phyloP scores from a whole-genome alignment of 805 yeast species.

The Schizosaccharomyces osmophilus region DNA sequence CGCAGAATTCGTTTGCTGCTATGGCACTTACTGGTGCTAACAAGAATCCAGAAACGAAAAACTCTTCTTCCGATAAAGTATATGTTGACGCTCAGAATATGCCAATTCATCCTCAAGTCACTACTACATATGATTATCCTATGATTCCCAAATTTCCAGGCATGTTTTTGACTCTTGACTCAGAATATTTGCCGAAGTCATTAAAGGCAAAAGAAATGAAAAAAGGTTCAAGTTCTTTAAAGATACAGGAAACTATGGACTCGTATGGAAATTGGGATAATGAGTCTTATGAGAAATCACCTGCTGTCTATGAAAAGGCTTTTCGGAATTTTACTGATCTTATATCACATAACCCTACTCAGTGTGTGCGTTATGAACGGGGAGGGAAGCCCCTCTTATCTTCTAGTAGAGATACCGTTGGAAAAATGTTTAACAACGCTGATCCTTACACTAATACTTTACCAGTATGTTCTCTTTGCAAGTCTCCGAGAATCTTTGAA shows the following conservation, averaged over 20 bases:
- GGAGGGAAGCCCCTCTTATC: conserved; percentile 60
- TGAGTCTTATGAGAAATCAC: conserved; percentile 7
- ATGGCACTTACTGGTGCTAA: no score
- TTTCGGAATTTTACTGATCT: conserved; percentile 58
- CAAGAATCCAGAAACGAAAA: no score
- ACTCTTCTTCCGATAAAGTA: no score
- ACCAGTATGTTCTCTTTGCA: conserved; percentile 43
- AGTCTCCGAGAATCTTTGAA: conserved; percentile 33
- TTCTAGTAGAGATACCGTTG: conserved; percentile 32
- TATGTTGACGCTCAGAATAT: neutral
- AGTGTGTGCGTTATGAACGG: conserved; percentile 63
- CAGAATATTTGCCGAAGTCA: neutral
- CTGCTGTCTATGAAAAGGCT: conserved; percentile 31
- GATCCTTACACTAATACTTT: conserved; percentile 12
- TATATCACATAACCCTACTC: conserved; percentile 62
- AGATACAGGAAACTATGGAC: neutral
- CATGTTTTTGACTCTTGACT: neutral
- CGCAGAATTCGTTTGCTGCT: no score
- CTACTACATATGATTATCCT: neutral
- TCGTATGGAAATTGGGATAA: conserved; percentile 7
- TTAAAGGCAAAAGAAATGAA: neutral
- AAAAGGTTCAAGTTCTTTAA: neutral
- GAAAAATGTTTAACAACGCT: conserved; percentile 14
- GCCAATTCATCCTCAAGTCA: neutral
- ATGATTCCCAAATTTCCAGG: neutral